phyloP scores from a whole-genome alignment of 306 rosid species.

The Cyclanthera cordifolia region DNA sequence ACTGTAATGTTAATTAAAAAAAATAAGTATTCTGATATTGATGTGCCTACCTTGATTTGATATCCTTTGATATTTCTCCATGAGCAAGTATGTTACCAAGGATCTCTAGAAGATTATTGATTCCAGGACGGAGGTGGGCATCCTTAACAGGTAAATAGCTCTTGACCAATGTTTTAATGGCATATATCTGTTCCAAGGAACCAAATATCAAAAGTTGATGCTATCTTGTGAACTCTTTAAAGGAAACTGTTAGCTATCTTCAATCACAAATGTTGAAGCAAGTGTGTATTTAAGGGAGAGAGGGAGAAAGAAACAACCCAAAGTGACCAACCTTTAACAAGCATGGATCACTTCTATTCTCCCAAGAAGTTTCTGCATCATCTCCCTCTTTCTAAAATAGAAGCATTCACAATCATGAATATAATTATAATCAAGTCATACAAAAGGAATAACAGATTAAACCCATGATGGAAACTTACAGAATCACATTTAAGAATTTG shows the following conservation, averaged over 20 bases:
- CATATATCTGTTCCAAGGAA: constrained; percentile 49
- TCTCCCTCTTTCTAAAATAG: constrained; percentile 59
- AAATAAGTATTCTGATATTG: constrained; percentile 3
- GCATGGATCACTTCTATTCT: constrained; percentile 70
- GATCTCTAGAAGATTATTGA: constrained; percentile 57
- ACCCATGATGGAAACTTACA: constrained; percentile 36
- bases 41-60: constrained; percentile 59
- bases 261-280: constrained; percentile 10
- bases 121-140: constrained; percentile 67
- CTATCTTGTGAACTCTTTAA: background rate
- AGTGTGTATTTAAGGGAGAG: background rate
- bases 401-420: constrained; percentile 22
- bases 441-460: constrained; percentile 14
- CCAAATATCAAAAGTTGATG: constrained; percentile 2
- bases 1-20: background rate
- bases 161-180: constrained; percentile 77
- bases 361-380: constrained; percentile 47
- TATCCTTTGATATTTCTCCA: constrained; percentile 78
- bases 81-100: constrained; percentile 54
- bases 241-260: background rate
- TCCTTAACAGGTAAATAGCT: constrained; percentile 92
- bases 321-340: constrained; percentile 62
- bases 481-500: constrained; percentile 51
- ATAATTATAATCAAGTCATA: constrained; percentile 18
- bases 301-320: constrained; percentile 5